Evolutionary conservation across 2,329 filamentous ascomycete genomes (phyloP).

Genomic region (Sporothrix dimorphospora): DNA sequence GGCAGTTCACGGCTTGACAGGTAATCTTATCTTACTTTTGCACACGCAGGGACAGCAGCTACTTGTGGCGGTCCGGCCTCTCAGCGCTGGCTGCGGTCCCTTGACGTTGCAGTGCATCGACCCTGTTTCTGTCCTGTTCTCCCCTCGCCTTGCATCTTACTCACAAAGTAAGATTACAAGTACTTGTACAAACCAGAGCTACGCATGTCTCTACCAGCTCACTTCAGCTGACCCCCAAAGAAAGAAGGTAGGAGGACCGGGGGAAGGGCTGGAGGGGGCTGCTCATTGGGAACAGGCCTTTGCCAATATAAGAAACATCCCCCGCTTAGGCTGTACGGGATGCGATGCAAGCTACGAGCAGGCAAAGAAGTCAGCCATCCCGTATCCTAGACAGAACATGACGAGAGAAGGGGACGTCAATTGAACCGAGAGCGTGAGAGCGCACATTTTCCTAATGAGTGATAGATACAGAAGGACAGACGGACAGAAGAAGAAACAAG

Average conservation of each 20-base stretch:
- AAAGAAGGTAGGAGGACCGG: too few species aligned
- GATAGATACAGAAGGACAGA: background rate
- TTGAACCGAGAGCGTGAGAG: background rate
- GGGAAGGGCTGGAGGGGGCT: background rate
- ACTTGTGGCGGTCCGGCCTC: background rate
- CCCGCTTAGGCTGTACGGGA: background rate
- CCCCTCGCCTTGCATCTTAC: background rate
- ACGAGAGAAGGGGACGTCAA: background rate
- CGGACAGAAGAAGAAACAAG: background rate
- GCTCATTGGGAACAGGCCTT: background rate
- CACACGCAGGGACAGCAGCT: background rate
- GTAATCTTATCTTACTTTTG: too few species aligned
- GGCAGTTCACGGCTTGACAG: background rate
- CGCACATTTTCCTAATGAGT: too few species aligned
- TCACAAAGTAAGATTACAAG: background rate
- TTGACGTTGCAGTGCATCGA: conserved; percentile 1
- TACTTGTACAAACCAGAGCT: background rate
- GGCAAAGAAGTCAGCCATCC: background rate
- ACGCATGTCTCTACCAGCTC: background rate
- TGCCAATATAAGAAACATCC: conserved; percentile 4
- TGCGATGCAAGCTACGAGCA: too few species aligned
- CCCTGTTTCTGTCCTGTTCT: background rate
- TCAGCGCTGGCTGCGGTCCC: background rate
- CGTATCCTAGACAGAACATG: background rate
- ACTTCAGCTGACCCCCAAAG: background rate